phyloP scores from a whole-genome alignment of 148 eudicot genomes.

The Rhododendron simsii region DNA sequence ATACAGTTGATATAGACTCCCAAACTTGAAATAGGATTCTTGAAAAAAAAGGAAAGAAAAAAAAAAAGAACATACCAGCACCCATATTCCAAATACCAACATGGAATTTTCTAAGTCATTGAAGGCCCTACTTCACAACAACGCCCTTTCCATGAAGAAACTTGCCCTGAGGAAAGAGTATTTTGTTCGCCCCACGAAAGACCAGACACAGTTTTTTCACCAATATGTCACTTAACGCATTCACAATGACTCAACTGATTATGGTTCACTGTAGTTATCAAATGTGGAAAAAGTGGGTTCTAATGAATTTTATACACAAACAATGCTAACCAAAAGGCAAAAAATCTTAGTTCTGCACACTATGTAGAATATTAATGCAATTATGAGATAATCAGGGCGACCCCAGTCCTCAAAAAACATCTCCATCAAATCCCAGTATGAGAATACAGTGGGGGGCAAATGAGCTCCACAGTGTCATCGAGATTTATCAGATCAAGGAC shows the following conservation, averaged over 20 bases:
- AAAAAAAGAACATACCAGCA: not conserved
- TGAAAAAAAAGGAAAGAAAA: not conserved
- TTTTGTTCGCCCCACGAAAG: not conserved
- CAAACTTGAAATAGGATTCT: not conserved
- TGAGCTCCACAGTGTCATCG: not conserved
- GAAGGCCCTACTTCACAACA: not conserved
- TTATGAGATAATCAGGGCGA: not conserved
- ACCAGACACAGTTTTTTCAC: not conserved
- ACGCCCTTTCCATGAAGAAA: not conserved
- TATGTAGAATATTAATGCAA: not conserved
- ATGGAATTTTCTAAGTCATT: not conserved
- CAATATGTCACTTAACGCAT: not conserved
- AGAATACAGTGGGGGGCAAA: not conserved
- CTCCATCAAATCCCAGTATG: not conserved
- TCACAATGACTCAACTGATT: not conserved
- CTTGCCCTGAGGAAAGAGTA: not conserved
- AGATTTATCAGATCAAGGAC: not conserved
- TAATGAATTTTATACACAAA: not conserved
- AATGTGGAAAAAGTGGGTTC: not conserved
- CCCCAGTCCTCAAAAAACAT: not conserved
- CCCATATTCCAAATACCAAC: not conserved
- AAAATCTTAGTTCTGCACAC: not conserved
- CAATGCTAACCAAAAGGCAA: not conserved
- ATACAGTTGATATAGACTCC: not conserved
- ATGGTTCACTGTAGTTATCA: not conserved